Conservation (phyloP, 179 eudicot species). For the Nepenthes alata region DNA sequence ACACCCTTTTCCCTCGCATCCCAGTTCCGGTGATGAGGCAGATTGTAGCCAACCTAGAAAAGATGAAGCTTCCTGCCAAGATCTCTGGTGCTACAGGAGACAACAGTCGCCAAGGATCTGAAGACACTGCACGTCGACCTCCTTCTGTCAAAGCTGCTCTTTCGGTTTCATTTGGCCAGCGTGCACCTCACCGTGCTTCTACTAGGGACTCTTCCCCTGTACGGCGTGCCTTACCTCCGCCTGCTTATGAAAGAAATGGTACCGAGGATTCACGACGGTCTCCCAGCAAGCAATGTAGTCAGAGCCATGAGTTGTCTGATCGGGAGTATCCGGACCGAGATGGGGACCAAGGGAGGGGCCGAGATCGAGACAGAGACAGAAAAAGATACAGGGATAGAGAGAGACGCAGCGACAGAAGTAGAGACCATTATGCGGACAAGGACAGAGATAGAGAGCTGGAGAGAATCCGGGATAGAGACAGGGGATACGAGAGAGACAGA, state of each 20-base stretch:
- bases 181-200: constrained; percentile 96
- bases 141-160: constrained; percentile 99
- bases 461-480: constrained; percentile 27
- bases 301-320: constrained; percentile 67
- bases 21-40: constrained; percentile 82
- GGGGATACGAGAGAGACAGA: constrained; percentile 33
- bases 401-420: constrained; percentile 25
- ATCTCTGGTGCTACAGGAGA: constrained; percentile 82
- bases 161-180: constrained; percentile 96
- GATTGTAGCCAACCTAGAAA: constrained; percentile 53
- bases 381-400: constrained; percentile 24
- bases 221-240: constrained; percentile 54
- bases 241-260: constrained; percentile 38
- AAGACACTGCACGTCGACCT: constrained; percentile 97
- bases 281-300: constrained; percentile 59
- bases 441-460: constrained; percentile 32
- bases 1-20: constrained; percentile 88
- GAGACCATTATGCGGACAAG: constrained; percentile 40
- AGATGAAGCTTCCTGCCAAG: constrained; percentile 72
- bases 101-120: constrained; percentile 65
- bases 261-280: constrained; percentile 53
- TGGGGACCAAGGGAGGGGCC: constrained; percentile 13
- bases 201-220: constrained; percentile 96
- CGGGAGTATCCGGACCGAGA: constrained; percentile 36
- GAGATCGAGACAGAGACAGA: constrained; percentile 11